Base-by-base conservation (phyloP, 306 rosid genomes). In the Carpinus viminea region DNA sequence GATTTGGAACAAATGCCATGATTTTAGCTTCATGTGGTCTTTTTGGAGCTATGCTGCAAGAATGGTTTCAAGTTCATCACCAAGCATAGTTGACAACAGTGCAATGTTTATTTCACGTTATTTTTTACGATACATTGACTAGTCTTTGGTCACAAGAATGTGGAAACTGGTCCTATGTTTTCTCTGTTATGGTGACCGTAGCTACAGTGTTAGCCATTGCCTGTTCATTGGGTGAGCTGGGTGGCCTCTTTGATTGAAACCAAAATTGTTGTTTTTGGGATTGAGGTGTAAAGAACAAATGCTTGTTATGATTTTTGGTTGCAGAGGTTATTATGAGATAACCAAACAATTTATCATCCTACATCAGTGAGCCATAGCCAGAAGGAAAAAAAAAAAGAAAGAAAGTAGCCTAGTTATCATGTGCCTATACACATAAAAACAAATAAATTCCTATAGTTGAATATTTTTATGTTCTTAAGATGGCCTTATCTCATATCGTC, bases 21-120 rank as follows among this genome's bases (percentile, higher is more conserved):
- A 4, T 46, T 54, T 55, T 48, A 9, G 83, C 61, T 74, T 56
- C 15, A 16, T 17, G 24, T 28, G 20, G 9, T 43, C 24, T n/a
- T 77, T 54, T 55, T 12, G n/a, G 28, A 72, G 57, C 45, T 68
- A 7, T 50, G 26, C 52, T 36, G 65, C 48, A n/a, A 69, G 68
- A 64, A 69, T 17, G 12, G 57, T 71, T 51, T 17, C 13, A 57
- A 50, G 50, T 56, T 41, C 28, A 11, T 74, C 26, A 66, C 50
- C 50, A 64, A 72, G 36, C 61, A 41, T n/a, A 6, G 68, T 75
- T 34, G 53, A 59, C 31, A 68, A 0, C 20, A 46, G 21, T 64
- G 64, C 16, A 4, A 36, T 26, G 26, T 11, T 57, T 3, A 15
- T 46, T 64, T 31, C 55, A 20, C 34, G 9, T 24, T 36, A 11